A percentile compares a stretch with the other conserved stretches of the same genome.
These are phyloP conservation scores for Solanum aculeatissimum DNA, from an alignment of 305 asterid species.

Conservation along the genomic window DNA sequence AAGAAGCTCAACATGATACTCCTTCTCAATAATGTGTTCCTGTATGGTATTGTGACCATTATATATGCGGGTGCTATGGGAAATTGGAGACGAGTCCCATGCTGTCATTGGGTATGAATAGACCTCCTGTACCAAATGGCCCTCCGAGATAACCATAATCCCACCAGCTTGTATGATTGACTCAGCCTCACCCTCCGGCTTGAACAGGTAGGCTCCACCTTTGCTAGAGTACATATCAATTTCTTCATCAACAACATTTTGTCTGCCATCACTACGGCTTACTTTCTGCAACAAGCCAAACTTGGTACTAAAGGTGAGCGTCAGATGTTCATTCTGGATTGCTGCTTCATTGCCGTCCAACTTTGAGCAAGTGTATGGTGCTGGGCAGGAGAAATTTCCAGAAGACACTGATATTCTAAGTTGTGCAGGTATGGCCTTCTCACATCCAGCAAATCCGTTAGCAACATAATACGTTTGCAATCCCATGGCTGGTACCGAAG, in stretches of 20 bases:
- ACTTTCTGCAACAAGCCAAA: conserved; percentile 67
- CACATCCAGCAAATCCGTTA: conserved; percentile 93
- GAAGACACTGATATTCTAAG: conserved; percentile 34
- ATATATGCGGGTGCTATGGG: conserved; percentile 81
- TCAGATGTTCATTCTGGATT: conserved; percentile 53
- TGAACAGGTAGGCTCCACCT: conserved; percentile 87
- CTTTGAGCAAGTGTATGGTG: conserved; percentile 58
- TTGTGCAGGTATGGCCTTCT: conserved; percentile 79
- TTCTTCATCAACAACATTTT: conserved; percentile 56
- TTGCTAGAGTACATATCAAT: conserved; percentile 73
- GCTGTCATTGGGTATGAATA: conserved; percentile 62
- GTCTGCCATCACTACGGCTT: conserved; percentile 36
- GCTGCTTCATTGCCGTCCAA: conserved; percentile 50
- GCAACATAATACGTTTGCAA: conserved; percentile 92
- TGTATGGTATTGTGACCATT: conserved; percentile 47
- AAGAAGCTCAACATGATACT: conserved; percentile 83
- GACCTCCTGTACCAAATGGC: conserved; percentile 75
- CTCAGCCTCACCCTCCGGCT: conserved; percentile 75
- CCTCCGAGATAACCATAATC: conserved; percentile 59
- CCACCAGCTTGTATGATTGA: conserved; percentile 51
- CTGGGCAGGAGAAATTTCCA: conserved; percentile 48
- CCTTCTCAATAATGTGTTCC: conserved; percentile 80
- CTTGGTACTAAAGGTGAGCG: conserved; percentile 42
- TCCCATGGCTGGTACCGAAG: conserved; percentile 83
- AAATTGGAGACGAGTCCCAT: conserved; percentile 59